A percentile compares a stretch with the other conserved stretches of the same genome.
phyloP scores from a whole-genome alignment of 768 basidiomycete genomes.

The Lactarius vividus region DNA sequence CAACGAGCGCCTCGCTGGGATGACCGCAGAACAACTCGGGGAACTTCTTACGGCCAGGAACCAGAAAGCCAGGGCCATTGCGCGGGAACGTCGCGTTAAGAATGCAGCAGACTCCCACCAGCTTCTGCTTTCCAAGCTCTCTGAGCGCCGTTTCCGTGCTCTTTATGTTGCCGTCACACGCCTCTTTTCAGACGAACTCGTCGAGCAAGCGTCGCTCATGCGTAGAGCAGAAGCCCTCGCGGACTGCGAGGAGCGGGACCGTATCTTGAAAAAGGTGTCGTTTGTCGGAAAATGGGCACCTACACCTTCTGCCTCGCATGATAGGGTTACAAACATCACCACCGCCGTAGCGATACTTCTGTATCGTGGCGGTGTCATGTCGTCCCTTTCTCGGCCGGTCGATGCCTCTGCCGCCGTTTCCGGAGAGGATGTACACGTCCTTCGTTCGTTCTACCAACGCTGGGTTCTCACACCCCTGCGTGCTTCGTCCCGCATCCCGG shows the following conservation, averaged over 20 bases:
- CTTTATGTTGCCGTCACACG: constrained; percentile 63
- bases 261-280: constrained; percentile 44
- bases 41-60: constrained; percentile 13
- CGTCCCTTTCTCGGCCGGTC: constrained; percentile 19
- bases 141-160: constrained; percentile 52
- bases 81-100: constrained; percentile 28
- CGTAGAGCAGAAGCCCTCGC: constrained; percentile 38
- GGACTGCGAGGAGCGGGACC: constrained; percentile 29
- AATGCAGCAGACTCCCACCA: constrained; percentile 34
- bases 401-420: constrained; percentile 35
- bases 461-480: constrained; percentile 61
- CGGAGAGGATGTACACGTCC: constrained; percentile 38
- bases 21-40: background rate
- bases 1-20: constrained; percentile 31
- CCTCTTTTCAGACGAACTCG: constrained; percentile 53
- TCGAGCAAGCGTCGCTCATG: constrained; percentile 46
- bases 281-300: constrained; percentile 74
- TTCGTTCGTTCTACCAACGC: constrained; percentile 58
- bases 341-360: constrained; percentile 61
- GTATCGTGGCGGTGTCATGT: constrained; percentile 37
- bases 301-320: constrained; percentile 54
- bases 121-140: constrained; percentile 42
- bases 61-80: constrained; percentile 23
- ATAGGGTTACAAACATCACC: constrained; percentile 60
- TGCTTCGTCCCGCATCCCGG: constrained; percentile 44